Base-by-base conservation (phyloP, 768 basidiomycete species). In the Leccinum olivaceopallidum region DNA sequence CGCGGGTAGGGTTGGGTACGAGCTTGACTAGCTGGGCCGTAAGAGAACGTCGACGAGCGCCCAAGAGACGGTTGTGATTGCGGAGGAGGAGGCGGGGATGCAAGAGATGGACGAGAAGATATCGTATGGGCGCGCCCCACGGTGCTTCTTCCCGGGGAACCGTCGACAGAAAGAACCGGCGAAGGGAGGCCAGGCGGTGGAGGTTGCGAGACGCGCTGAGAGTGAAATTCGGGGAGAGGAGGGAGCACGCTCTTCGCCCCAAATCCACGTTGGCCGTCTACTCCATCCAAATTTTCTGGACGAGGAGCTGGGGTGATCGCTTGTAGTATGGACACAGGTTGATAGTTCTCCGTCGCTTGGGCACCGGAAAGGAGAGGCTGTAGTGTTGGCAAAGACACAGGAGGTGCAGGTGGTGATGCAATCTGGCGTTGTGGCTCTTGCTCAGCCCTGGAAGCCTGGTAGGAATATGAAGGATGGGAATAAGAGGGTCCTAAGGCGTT, bases 101-200 rank as follows among this genome's bases (percentile, higher is more conserved):
- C 44, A 20, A 71, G 59, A 26, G 63, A 56, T n/a, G 61, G 59
- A 10, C 64, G 64, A 10, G 67, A 58, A 6, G 70, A 69, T 52
- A 71, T 53, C 36, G 78, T 74, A 60, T 69, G 73, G 4, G 71
- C 61, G 22, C 74, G 73, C 3, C 58, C 34, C 39, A 74, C 58
- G 62, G 59, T 64, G 59, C 58, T 66, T 57, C 34, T 65, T 18
- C 48, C 48, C 32, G 68, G 59, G 57, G 65, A 57, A 28, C 62
- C 57, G 16, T n/a, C 47, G 32, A 57, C 9, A 36, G 69, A 36
- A 63, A 61, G 63, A 24, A 65, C 66, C 10, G 70, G 63, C 6
- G 65, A 67, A 42, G 70, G 60, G 14, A 65, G 61, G 13, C 53
- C 30, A 16, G 52, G 66, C 55, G 68, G 64, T 8, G 59, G 53